A percentile compares a stretch with the other conserved stretches of the same genome.
Conservation (phyloP, 371 early-diverging fungal species). For the Mucor piriformis region DNA sequence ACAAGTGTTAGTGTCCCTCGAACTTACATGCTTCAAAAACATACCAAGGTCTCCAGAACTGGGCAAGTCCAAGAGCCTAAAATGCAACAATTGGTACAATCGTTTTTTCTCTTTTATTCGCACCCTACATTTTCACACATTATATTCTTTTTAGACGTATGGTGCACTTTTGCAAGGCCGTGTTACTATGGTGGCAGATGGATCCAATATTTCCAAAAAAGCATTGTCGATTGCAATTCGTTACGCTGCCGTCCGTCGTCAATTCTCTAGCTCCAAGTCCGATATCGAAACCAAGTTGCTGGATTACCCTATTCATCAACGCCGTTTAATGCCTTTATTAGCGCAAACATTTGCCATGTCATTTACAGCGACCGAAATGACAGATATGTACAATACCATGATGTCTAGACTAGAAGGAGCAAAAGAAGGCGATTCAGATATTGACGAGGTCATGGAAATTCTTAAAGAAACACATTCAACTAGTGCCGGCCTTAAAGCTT, state of each 20-base stretch:
- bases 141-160: background rate
- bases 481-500: constrained; percentile 92
- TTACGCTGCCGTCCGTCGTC: constrained; percentile 91
- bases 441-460: constrained; percentile 69
- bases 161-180: constrained; percentile 77
- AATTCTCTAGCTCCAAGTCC: constrained; percentile 62
- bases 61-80: constrained; percentile 75
- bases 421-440: constrained; percentile 67
- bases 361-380: constrained; percentile 87
- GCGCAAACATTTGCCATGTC: constrained; percentile 92
- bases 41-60: constrained; percentile 86
- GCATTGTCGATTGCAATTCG: constrained; percentile 90
- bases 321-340: constrained; percentile 88
- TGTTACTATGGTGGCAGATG: constrained; percentile 89
- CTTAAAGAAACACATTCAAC: constrained; percentile 94
- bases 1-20: constrained; percentile 82
- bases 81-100: constrained; percentile 47
- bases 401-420: constrained; percentile 74
- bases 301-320: constrained; percentile 92
- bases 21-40: constrained; percentile 88
- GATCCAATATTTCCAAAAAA: constrained; percentile 87
- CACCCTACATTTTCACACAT: background rate
- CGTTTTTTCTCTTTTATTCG: background rate
- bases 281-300: constrained; percentile 83
- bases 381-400: constrained; percentile 74